A percentile compares a stretch with the other conserved stretches of the same genome.
phyloP scores from a whole-genome alignment of 768 basidiomycete genomes.

The Royoungia palumana region DNA sequence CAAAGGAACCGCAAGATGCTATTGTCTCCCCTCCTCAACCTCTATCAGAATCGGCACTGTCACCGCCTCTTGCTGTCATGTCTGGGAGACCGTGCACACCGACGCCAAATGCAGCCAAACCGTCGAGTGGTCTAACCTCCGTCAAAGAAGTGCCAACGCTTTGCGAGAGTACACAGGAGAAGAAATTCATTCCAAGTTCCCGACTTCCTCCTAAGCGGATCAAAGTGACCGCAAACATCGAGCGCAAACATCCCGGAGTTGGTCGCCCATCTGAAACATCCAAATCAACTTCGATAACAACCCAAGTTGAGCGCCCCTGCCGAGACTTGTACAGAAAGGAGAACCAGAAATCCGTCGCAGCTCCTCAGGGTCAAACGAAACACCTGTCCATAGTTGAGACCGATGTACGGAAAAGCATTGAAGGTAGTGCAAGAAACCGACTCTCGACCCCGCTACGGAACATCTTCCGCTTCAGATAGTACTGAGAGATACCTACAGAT shows the following conservation, averaged over 20 bases:
- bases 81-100: constrained; percentile 14
- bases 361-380: constrained; percentile 10
- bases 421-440: constrained; percentile 24
- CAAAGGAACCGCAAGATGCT: constrained; percentile 1
- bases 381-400: constrained; percentile 8
- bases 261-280: background rate
- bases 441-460: constrained; percentile 30
- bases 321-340: constrained; percentile 14
- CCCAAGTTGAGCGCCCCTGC: constrained; percentile 15
- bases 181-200: constrained; percentile 9
- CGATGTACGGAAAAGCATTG: constrained; percentile 24
- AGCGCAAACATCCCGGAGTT: background rate
- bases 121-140: background rate
- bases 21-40: background rate
- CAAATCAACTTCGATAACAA: constrained; percentile 3
- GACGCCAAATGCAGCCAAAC: background rate
- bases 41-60: constrained; percentile 4
- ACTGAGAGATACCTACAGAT: background rate
- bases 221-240: constrained; percentile 10
- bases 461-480: constrained; percentile 31
- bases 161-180: constrained; percentile 7
- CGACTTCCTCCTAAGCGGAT: constrained; percentile 15
- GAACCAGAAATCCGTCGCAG: constrained; percentile 1
- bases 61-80: constrained; percentile 2
- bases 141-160: background rate